These are phyloP conservation scores for Cercospora zeina DNA, from an alignment of 2,329 filamentous ascomycete genomes.

Conservation along the genomic window DNA sequence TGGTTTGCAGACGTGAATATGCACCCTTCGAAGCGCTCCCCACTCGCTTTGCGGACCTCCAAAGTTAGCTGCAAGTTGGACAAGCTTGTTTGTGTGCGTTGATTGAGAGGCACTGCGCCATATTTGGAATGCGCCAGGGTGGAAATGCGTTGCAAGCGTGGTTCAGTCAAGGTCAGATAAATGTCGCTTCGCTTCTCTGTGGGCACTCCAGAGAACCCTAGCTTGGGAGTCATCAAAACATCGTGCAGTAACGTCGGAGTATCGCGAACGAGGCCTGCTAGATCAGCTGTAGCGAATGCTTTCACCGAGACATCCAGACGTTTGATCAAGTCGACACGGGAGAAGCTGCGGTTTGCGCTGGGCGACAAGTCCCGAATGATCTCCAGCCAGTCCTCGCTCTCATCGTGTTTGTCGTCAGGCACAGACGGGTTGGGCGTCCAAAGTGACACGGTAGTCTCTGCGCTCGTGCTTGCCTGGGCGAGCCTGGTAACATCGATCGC, in stretches of 20 bases:
- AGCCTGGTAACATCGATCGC: constrained; percentile 68
- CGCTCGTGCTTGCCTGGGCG: constrained; percentile 31
- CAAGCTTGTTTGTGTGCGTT: constrained; percentile 57
- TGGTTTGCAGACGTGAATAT: constrained; percentile 85
- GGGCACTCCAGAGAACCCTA: constrained; percentile 91
- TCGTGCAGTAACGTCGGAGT: constrained; percentile 86
- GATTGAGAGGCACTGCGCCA: constrained; percentile 73
- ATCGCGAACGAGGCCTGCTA: constrained; percentile 76
- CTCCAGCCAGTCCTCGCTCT: constrained; percentile 68
- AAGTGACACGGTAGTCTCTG: constrained; percentile 57
- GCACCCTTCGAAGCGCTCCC: constrained; percentile 81
- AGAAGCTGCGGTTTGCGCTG: constrained; percentile 69
- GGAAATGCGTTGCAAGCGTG: constrained; percentile 69
- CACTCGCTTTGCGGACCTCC: constrained; percentile 77
- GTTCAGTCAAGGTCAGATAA: constrained; percentile 81
- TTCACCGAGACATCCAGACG: constrained; percentile 77
- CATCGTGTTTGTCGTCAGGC: constrained; percentile 58
- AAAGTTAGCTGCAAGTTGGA: constrained; percentile 82
- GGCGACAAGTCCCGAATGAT: constrained; percentile 72
- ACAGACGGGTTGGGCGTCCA: constrained; percentile 65
- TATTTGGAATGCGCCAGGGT: constrained; percentile 69
- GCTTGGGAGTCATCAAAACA: constrained; percentile 77
- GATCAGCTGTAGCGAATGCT: constrained; percentile 74
- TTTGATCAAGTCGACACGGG: constrained; percentile 56
- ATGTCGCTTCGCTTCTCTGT: constrained; percentile 89